Evolutionary conservation across 2,329 filamentous ascomycete genomes (phyloP), one percentile per base, ranked within the genome.

Genomic region (Trichoderma breve): DNA sequence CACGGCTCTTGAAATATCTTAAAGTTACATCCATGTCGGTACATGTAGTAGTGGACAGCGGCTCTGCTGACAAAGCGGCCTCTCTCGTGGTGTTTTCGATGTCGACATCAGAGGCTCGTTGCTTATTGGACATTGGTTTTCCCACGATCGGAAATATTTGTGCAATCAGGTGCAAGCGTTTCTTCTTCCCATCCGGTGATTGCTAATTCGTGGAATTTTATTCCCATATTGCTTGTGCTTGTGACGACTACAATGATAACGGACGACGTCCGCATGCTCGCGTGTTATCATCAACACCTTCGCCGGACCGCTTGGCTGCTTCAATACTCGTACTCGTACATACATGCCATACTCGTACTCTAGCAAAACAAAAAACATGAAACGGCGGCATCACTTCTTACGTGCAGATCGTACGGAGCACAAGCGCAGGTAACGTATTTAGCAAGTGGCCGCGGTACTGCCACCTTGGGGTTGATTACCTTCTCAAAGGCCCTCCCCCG

Each of bases 201-300:
- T 62, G 67, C 57, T 28, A 24, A 70, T 70, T 70, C 67, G 67
- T 70, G 67, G 67, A 70, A 70, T 70, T 62, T 62, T 36, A 53
- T 62, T 26, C 30, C 26, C 43, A 24, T 51, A 24, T 68, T 21
- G 30, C 8, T 8, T 8, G 21, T 39, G 28, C 21, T 53, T 53
- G 36, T 28, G n/a, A 61, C n/a, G n/a, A 43, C 53, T 28, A 26
- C 34, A 62, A 26, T 8, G 32, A 68, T 61, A 53, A 32, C 39
- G 15, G 51, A 30, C 32, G 26, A 26, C 28, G 26, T 14, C 12
- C 28, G 26, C 21, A 6, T 51, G 32, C 18, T 43, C 47, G 47
- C 18, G 21, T 30, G 28, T 36, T 65, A 47, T 53, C 21, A 18
- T 18, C 67, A 51, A 53, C 43, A 26, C 21, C 67, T 51, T 47